phyloP scores from a whole-genome alignment of 306 rosid species.

The Datisca glomerata region DNA sequence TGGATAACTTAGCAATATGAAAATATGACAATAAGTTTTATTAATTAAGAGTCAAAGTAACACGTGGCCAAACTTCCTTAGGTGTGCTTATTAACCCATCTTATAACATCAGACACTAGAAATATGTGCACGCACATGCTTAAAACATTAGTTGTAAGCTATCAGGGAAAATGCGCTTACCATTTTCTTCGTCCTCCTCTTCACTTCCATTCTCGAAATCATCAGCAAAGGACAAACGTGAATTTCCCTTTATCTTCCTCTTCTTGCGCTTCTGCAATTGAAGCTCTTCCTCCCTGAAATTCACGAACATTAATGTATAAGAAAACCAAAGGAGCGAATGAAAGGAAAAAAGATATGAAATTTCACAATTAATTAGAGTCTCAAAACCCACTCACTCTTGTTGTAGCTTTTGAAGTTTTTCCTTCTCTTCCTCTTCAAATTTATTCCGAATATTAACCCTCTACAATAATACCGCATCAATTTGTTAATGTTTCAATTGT shows the following conservation, averaged over 20 bases:
- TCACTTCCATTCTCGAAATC: constrained; percentile 66
- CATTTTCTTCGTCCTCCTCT: constrained; percentile 45
- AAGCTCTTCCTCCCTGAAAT: constrained; percentile 75
- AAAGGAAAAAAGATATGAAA: neutral
- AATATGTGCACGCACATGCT: too few relatives aligned
- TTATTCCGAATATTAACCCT: constrained; percentile 82
- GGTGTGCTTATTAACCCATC: too few relatives aligned
- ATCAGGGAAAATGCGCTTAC: constrained; percentile 21
- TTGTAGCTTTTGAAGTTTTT: constrained; percentile 87
- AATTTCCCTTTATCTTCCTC: constrained; percentile 80
- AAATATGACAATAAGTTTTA: too few relatives aligned
- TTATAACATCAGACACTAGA: too few relatives aligned
- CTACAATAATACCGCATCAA: constrained; percentile 25
- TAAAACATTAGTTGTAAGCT: too few relatives aligned
- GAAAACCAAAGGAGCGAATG: neutral
- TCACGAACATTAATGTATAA: neutral
- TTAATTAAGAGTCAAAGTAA: too few relatives aligned
- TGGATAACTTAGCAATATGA: too few relatives aligned
- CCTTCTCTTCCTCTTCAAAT: constrained; percentile 97
- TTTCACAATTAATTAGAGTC: neutral
- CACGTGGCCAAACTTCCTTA: too few relatives aligned
- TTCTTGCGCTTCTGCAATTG: constrained; percentile 77
- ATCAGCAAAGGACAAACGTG: constrained; percentile 78
- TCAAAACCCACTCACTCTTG: constrained; percentile 65
- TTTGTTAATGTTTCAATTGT: neutral